These are phyloP conservation scores for Simplicillium sp. DNA, from an alignment of 2,329 filamentous ascomycete species.

Conservation along the genomic window DNA sequence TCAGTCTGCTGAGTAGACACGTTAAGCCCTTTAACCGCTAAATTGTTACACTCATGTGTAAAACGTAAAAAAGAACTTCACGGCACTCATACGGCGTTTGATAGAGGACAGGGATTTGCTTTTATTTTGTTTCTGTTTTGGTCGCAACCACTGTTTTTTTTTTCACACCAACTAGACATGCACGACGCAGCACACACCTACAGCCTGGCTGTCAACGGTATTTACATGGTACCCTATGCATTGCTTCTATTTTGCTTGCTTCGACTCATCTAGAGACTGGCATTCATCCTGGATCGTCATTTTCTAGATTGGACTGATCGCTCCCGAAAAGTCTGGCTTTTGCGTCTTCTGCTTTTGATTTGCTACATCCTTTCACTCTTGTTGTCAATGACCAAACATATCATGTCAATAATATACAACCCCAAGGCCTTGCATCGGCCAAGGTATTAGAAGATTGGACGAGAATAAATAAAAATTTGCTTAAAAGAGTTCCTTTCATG, in stretches of 20 bases:
- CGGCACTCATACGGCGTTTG: constrained; percentile 17
- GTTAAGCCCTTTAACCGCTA: background rate
- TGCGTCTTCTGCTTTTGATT: background rate
- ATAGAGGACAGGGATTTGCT: constrained; percentile 17
- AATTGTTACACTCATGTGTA: background rate
- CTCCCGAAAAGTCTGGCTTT: constrained; percentile 1
- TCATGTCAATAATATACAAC: too few relatives aligned
- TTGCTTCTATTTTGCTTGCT: background rate
- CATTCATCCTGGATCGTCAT: constrained; percentile 1
- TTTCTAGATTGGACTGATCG: background rate
- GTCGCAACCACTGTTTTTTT: too few relatives aligned
- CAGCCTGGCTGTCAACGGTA: too few relatives aligned
- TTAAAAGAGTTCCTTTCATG: too few relatives aligned
- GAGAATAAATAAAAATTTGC: too few relatives aligned
- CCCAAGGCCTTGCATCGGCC: too few relatives aligned
- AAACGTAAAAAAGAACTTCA: constrained; percentile 1
- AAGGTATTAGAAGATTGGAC: too few relatives aligned
- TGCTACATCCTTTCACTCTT: background rate
- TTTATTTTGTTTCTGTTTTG: constrained; percentile 6
- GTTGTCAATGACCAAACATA: constrained; percentile 1
- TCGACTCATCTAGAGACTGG: background rate
- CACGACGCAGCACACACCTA: too few relatives aligned
- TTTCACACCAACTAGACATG: too few relatives aligned
- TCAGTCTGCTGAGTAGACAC: constrained; percentile 2
- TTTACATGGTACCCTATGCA: too few relatives aligned